Evolutionary conservation across 352 stramenopile genomes (phyloP), one percentile per base, ranked within the genome.

Genomic region (Phytophthora boehmeriae): DNA sequence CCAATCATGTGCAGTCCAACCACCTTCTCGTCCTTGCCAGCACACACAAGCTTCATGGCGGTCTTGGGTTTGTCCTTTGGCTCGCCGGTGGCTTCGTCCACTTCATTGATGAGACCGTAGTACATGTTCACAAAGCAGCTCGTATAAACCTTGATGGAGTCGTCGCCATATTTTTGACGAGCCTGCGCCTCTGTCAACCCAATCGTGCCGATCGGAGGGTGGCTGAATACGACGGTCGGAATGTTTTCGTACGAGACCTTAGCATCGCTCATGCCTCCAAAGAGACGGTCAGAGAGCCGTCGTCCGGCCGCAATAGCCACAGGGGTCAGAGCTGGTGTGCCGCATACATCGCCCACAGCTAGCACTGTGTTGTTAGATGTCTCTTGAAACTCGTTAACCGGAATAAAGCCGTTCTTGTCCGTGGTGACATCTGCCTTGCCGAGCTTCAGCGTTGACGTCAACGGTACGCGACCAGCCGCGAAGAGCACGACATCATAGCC

Each of bases 1-100:
- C 96, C 97, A 47, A 98, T 96, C 42, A 98, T 77, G 73, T 99
- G 98, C 6, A 99, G 75, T 42, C 98, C 98, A 34, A 99, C 95
- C 22, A 99, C 96, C 28, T 86, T 88, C 72, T 98, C 92, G 0
- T 96, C 67, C 22, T 83, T 62, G 30, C 92, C 94, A 9, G 80
- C 71, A 58, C 83, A 97, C 44, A 99, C 86, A 27, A 98, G 74
- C 76, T 99, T 99, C 87, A 98, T 98, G 1, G 88, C 77, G 5
- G 93, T 99, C 73, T 95, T 97, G 5, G 91, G 87, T 73, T 98
- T 98, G 19, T 95, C 63, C 46, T 77, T 78, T 8, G 65, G 49
- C 34, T 61, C 54, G 32, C 25, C 71, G 8, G 48, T 75, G 9
- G 42, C 34, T 6, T 73, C 73, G 32, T 78, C 66, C 20, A 76